Evolutionary conservation across 345 rosid species (phyloP), one percentile per base, ranked within the genome.

Genomic region (Populus simonii): DNA sequence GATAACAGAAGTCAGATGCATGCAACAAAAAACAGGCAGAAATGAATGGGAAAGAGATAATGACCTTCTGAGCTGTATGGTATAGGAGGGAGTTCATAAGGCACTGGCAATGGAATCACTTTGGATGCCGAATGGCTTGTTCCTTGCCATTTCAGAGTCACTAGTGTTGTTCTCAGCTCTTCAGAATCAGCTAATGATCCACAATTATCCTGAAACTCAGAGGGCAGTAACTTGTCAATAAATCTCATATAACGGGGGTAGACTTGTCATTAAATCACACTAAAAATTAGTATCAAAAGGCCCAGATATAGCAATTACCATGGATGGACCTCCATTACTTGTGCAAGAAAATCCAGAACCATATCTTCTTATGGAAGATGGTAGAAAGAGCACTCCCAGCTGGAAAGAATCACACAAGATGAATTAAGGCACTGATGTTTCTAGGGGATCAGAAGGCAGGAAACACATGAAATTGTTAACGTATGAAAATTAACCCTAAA

Each of bases 331-430:
- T 51, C 71, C 86, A 36, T 47, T 66, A 29, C 70, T 65, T 27
- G 91, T 90, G 86, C 99, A 93, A 31, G 93, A 92, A 87, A 95
- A 91, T 18, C 27, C 63, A 69, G 77, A 62, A 66, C 81, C 86
- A 45, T 61, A 79, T 74, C 73, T 74, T 80, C 74, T 82, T 53
- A 59, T 12, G 31, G 72, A 35, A 72, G 84, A 80, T 36, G 96
- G 94, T 79, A 96, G 76, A 78, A 96, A 91, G 69, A 96, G 83
- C 77, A 93, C 98, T 1, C 99, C 99, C 82, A 96, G 82, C 99
- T 92, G 80, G 63, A 78, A 74, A 67, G 20, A 63, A 69, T 8
- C 57, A 41, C 18, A 66, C 8, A 36, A 73, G 45, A 47, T 1
- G 33, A 69, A 70, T 55, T 9, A n/a, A 65, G 6, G 36, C 65